Conservation (phyloP, 192 early-diverging fungal genomes). For the Rhizophlyctis rosea region DNA sequence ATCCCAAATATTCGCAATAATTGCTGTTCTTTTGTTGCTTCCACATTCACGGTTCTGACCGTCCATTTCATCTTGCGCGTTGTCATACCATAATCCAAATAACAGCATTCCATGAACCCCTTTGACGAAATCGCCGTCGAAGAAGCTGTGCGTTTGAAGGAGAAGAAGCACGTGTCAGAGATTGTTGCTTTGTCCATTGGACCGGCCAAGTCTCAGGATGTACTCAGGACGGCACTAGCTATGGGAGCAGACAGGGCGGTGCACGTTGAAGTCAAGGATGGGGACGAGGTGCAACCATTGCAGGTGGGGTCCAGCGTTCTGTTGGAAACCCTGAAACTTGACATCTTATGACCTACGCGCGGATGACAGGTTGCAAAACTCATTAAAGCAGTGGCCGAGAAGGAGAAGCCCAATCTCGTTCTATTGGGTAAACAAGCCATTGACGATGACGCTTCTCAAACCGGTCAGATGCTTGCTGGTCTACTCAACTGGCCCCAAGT, state of each 20-base stretch:
- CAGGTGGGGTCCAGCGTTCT: slow-evolving; percentile 70
- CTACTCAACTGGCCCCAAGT: slow-evolving; percentile 90
- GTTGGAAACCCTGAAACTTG: too few species aligned
- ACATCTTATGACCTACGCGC: too few species aligned
- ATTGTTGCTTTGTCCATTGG: slow-evolving; percentile 89
- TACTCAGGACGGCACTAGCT: slow-evolving; percentile 91
- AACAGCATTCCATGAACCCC: slow-evolving; percentile 94
- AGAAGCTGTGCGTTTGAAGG: slow-evolving; percentile 90
- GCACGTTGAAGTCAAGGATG: slow-evolving; percentile 81
- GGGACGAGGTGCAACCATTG: slow-evolving; percentile 55
- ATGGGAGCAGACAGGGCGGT: slow-evolving; percentile 97
- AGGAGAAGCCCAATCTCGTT: slow-evolving; percentile 90
- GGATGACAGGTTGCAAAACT: slow-evolving; percentile 87
- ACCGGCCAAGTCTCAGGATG: slow-evolving; percentile 84
- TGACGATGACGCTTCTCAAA: slow-evolving; percentile 96
- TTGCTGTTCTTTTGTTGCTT: not conserved
- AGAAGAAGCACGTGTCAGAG: slow-evolving; percentile 74
- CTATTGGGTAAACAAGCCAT: slow-evolving; percentile 99
- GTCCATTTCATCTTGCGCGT: too few species aligned
- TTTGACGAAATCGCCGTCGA: slow-evolving; percentile 99
- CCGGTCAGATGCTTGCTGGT: slow-evolving; percentile 98
- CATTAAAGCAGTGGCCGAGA: slow-evolving; percentile 80
- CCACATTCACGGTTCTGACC: not conserved
- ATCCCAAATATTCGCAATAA: too few species aligned
- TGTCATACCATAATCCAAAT: too few species aligned